Evolutionary conservation across 2,329 filamentous ascomycete genomes (phyloP), one percentile per base, ranked within the genome.

Genomic region (Colletotrichum orbiculare): DNA sequence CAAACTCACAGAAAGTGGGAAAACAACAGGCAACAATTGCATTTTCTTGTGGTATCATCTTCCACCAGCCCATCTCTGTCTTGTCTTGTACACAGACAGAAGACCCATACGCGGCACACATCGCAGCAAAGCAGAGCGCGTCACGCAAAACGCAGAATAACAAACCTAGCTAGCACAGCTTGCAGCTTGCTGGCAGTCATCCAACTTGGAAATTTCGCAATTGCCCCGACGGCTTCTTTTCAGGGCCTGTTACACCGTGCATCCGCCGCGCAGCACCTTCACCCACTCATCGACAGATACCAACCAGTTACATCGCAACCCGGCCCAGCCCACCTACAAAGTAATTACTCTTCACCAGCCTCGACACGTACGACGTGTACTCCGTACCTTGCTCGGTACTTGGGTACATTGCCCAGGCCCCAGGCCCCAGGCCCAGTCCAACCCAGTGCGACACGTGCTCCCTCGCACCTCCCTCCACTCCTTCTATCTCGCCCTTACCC

Each of bases 181-280:
- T 5, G 25, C 25, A 25, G 25, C 25, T 25, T 25, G 39, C 13
- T 45, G 45, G 48, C 45, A 58, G 55, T 45, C 46, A 42, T 49
- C 46, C 38, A 41, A 38, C 12, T 58, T 35, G 35, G 35, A 45
- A 49, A 58, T 34, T 33, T 58, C 50, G 25, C 57, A 62, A 62
- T 65, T 62, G 39, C 58, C 42, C 62, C 62, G 62, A 62, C 58
- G 62, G 62, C 35, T 34, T 25, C 41, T 62, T 15, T 45, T 65
- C 62, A 62, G 58, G 57, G 47, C 43, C 52, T 50, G 62, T 65
- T 62, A 42, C 37, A 65, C 57, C 62, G 62, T 62, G 62, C 62
- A 56, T 65, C 62, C 58, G 62, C 45, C 46, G 46, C 46, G 37
- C 55, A n/a, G 38, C 46, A 46, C 55, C 42, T 43, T 7, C 42